Base-by-base conservation (phyloP, 2,329 filamentous ascomycete species). In the Claviceps monticola region DNA sequence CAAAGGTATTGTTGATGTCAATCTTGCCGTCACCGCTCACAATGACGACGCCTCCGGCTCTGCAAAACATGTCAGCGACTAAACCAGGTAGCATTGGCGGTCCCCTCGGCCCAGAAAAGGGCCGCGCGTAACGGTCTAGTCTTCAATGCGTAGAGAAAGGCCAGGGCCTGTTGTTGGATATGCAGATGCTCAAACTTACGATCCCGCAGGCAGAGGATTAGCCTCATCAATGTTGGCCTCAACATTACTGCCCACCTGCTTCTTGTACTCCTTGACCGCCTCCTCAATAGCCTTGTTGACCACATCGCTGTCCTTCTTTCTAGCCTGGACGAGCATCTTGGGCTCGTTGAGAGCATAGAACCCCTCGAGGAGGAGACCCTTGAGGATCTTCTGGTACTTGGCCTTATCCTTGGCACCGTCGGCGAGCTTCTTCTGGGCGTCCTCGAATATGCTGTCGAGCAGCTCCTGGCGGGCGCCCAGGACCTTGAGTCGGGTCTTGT, bases 1-100 rank as follows among this genome's bases (percentile, higher is more conserved):
- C 93, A 60, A 97, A 86, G 51, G 93, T 97, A 75, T 98, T 97
- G 79, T 96, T 90, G 69, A 98, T 91, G 63, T 95, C 89, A 66
- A 98, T 97, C 78, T 91, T 96, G 66, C 93, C 93, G 58, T 76
- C 77, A 59, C 86, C 84, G 57, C 90, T 88, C 51, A 95, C 71
- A 58, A 98, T 82, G 53, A 79, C 68, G 53, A 95, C 76, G 61
- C 93, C 93, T 55, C 93, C 93, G 54, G 89, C 78, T 62, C 93
- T 97, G 59, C 55, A 49, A 38, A 19, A 21, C 29, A 34, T 42
- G 6, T 46, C 4, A 47, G 46, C 26, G 41, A 23, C n/a, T 29
- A 1, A 13, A 11, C 29, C 4, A 34, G 29, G 29, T 11, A 34
- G 9, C 8, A 34, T 34, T 34, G 29, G 4, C 29, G 29, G 29